Evolutionary conservation across 345 rosid genomes (phyloP).

Genomic region (Syzygium jambos): DNA sequence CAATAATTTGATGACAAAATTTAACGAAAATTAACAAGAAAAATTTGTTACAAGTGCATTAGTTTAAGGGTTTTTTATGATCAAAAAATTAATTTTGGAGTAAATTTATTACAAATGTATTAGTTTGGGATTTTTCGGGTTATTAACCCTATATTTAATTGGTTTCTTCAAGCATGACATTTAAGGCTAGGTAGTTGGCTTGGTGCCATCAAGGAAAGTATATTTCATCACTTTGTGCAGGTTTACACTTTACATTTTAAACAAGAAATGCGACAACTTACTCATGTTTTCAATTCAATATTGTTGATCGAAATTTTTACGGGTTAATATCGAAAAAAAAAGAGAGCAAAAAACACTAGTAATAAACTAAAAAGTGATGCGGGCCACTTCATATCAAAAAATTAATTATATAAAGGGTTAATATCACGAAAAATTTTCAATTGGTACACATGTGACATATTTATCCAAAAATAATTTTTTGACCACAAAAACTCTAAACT

Average conservation of each 20-base stretch:
- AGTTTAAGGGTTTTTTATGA: too few species aligned
- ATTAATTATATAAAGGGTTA: not conserved
- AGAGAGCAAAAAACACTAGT: not conserved
- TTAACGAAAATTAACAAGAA: too few species aligned
- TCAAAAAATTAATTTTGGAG: too few species aligned
- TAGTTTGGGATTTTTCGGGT: too few species aligned
- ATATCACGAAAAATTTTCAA: too few species aligned
- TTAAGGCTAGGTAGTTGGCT: rapidly evolving
- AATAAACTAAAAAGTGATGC: not conserved
- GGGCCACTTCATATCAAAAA: not conserved
- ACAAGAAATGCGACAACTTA: not conserved
- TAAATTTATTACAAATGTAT: too few species aligned
- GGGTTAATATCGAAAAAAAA: not conserved
- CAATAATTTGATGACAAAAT: too few species aligned
- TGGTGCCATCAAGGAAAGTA: not conserved
- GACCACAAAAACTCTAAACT: too few species aligned
- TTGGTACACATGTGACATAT: too few species aligned
- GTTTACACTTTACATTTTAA: not conserved
- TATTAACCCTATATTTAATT: not conserved
- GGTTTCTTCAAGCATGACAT: not conserved
- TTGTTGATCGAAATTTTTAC: not conserved
- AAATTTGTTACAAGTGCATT: too few species aligned
- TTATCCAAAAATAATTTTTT: too few species aligned
- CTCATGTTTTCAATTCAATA: not conserved
- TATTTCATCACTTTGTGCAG: not conserved